Conservation (phyloP, 768 basidiomycete species). For the Cystobasidium tubakii region DNA sequence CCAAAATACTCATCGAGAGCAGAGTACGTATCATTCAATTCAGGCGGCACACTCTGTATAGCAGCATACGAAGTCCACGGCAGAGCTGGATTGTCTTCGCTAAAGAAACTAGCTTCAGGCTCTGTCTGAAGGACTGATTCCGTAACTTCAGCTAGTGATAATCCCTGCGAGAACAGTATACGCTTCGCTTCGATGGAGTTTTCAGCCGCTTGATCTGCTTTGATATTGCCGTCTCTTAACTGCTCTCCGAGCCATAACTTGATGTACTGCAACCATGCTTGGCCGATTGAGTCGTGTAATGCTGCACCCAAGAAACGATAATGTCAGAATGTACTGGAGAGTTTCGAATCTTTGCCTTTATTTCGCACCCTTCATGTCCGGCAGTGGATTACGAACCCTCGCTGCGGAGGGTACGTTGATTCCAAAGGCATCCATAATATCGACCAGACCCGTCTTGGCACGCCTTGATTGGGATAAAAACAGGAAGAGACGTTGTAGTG, state of each 20-base stretch:
- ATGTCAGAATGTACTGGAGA: too few species aligned
- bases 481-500: slow-evolving; percentile 29
- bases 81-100: neutral
- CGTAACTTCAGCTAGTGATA: neutral
- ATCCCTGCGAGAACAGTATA: neutral
- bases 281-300: neutral
- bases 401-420: neutral
- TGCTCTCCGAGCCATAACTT: neutral
- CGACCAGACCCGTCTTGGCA: neutral
- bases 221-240: neutral
- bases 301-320: neutral
- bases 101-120: neutral
- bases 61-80: neutral
- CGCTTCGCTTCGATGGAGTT: neutral
- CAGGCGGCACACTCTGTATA: slow-evolving; percentile 6
- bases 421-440: slow-evolving; percentile 18
- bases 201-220: neutral
- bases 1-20: slow-evolving; percentile 19
- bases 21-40: slow-evolving; percentile 29
- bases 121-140: neutral
- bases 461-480: neutral
- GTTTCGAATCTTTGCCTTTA: too few species aligned
- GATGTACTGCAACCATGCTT: neutral
- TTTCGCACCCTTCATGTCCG: slow-evolving; percentile 9
- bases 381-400: slow-evolving; percentile 1